Conservation (phyloP, 306 rosid genomes). For the Echinosophora koreensis region DNA sequence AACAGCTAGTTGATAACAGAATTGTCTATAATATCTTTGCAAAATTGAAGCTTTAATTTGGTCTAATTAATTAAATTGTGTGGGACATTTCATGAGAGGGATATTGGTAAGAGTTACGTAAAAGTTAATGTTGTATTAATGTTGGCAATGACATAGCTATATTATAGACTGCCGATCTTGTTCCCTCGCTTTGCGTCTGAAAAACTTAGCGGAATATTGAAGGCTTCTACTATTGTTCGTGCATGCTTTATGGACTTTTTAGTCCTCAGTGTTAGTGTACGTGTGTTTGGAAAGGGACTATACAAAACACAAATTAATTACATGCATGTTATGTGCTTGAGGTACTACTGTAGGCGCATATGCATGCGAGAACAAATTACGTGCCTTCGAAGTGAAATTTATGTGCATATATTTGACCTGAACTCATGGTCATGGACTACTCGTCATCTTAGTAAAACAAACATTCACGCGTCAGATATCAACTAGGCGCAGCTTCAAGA, state of each 20-base stretch:
- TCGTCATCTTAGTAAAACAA: background rate
- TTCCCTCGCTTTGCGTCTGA: background rate
- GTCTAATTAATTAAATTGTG: background rate
- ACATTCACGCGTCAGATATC: background rate
- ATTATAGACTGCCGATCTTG: background rate
- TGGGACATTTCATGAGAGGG: background rate
- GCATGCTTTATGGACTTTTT: constrained; percentile 36
- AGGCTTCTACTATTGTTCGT: constrained; percentile 27
- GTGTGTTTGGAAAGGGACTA: constrained; percentile 35
- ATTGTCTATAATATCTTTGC: no score
- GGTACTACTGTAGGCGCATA: constrained; percentile 25
- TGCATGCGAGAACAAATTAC: constrained; percentile 1
- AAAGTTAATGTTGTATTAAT: background rate
- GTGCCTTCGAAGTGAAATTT: background rate
- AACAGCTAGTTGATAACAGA: background rate
- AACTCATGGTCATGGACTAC: background rate
- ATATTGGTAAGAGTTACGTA: background rate
- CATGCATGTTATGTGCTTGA: constrained; percentile 26
- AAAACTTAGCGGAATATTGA: background rate
- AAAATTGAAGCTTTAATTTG: background rate
- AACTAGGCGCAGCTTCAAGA: background rate
- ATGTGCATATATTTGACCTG: background rate
- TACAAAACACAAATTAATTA: constrained; percentile 19
- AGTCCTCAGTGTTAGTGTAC: constrained; percentile 12
- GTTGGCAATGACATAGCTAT: background rate